phyloP scores from a whole-genome alignment of 2,329 filamentous ascomycete genomes.

The Microascus cirrosus region DNA sequence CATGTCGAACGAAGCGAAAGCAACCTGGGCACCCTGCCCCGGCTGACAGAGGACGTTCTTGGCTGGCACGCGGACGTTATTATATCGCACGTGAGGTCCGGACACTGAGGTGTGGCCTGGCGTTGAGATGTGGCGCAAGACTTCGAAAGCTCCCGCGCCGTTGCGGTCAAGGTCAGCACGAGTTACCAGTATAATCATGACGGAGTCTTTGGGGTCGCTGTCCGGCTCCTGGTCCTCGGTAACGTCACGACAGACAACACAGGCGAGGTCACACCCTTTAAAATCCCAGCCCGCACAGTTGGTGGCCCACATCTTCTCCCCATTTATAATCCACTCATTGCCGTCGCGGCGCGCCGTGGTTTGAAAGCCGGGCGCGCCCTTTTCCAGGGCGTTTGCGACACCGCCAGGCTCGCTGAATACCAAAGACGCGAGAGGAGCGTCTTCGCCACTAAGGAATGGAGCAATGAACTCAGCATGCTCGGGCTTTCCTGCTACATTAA shows the following conservation, averaged over 20 bases:
- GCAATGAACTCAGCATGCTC: slow-evolving; percentile 30
- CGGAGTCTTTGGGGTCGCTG: slow-evolving; percentile 14
- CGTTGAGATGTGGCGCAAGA: slow-evolving; percentile 31
- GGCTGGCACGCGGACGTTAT: slow-evolving; percentile 31
- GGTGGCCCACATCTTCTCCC: slow-evolving; percentile 46
- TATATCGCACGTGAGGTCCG: slow-evolving; percentile 36
- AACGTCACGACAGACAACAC: slow-evolving; percentile 35
- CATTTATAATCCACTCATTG: slow-evolving; percentile 38
- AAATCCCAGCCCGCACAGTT: slow-evolving; percentile 43
- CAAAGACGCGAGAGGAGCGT: slow-evolving; percentile 35
- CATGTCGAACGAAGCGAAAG: slow-evolving; percentile 28
- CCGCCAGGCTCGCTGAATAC: slow-evolving; percentile 40
- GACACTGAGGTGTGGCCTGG: slow-evolving; percentile 34
- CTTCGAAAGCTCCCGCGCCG: slow-evolving; percentile 25
- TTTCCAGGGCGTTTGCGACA: slow-evolving; percentile 39
- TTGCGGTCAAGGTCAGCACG: slow-evolving; percentile 33
- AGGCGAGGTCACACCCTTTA: slow-evolving; percentile 37
- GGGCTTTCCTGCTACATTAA: slow-evolving; percentile 30
- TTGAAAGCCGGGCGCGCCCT: slow-evolving; percentile 31
- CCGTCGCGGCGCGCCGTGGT: slow-evolving; percentile 37
- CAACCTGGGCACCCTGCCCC: slow-evolving; percentile 28
- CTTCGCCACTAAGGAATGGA: slow-evolving; percentile 32
- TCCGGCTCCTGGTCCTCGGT: slow-evolving; percentile 7
- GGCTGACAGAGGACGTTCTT: slow-evolving; percentile 33
- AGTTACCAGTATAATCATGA: slow-evolving; percentile 40